A percentile compares a stretch with the other conserved stretches of the same genome.
phyloP scores from a whole-genome alignment of 2,329 filamentous ascomycete species.

The Verticillium klebahnii region DNA sequence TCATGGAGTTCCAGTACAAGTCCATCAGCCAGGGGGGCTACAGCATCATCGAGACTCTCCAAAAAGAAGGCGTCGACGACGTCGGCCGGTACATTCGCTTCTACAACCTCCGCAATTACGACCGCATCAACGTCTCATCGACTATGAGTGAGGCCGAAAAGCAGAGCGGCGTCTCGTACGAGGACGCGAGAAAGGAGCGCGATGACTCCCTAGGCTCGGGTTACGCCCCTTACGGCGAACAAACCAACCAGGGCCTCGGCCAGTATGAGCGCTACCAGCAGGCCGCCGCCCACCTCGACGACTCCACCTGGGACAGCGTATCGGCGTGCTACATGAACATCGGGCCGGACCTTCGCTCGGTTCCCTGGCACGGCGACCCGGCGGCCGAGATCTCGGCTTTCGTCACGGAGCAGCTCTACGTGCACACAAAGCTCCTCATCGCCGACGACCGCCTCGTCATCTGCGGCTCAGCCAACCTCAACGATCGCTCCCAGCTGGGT shows the following conservation, averaged over 20 bases:
- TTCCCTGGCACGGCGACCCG: conserved; percentile 50
- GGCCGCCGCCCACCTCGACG: conserved; percentile 51
- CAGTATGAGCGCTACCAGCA: conserved; percentile 70
- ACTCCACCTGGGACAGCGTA: conserved; percentile 68
- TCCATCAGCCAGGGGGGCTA: conserved; percentile 73
- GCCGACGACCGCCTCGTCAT: conserved; percentile 76
- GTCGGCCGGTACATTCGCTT: conserved; percentile 73
- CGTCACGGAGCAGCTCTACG: conserved; percentile 59
- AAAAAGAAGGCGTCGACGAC: conserved; percentile 63
- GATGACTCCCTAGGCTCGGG: conserved; percentile 52
- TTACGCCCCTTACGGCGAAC: conserved; percentile 29
- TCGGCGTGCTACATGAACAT: conserved; percentile 78
- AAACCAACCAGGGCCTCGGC: conserved; percentile 19
- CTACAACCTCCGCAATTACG: conserved; percentile 81
- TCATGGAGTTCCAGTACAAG: conserved; percentile 85
- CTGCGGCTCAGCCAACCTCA: conserved; percentile 63
- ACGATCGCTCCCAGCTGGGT: conserved; percentile 70
- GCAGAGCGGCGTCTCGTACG: conserved; percentile 62
- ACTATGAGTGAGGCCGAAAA: conserved; percentile 58
- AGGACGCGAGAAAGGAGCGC: conserved; percentile 59
- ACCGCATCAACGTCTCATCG: conserved; percentile 69
- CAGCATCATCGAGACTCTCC: conserved; percentile 71
- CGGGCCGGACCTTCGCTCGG: conserved; percentile 61
- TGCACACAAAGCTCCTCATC: conserved; percentile 35
- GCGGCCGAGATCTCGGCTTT: conserved; percentile 53